Evolutionary conservation across 2,329 filamentous ascomycete genomes (phyloP), one percentile per base, ranked within the genome.

Genomic region (Fusarium neocosmosporiellum): DNA sequence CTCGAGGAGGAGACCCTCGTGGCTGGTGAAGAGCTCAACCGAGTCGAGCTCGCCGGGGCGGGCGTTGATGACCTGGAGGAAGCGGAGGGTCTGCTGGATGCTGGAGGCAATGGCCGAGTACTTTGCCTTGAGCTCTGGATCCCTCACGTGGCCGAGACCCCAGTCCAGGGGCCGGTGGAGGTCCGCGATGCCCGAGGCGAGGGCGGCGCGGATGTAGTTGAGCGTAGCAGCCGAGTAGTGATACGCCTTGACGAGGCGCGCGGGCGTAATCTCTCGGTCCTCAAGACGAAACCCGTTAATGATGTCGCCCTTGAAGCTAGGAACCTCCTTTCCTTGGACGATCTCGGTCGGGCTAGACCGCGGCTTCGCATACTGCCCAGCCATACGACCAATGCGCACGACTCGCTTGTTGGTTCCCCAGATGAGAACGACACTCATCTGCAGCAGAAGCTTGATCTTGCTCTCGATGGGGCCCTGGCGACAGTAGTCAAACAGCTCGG

Each of bases 401-500:
- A 99, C 95, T 7, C 94, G 93, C 84, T 91, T 91, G 83, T 88
- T 87, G 67, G 88, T 88, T 75, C 94, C 96, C 92, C 95, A 98
- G 81, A 98, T 95, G 68, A 99, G 87, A 1, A 99, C 94, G 76
- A 99, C 85, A 74, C 94, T 97, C 96, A 99, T 98, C 84, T 99
- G 96, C 67, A 99, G 86, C 33, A 99, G 88, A 29, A 99, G 89
- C 85, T 98, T 98, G 83, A 98, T 94, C 87, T 98, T 99, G 71
- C 94, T 93, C 84, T 98, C 95, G 76, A 99, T 98, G 73, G 93
- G 93, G 16, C 89, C 89, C 81, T 95, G 92, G 77, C 93, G 92
- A 83, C 96, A 99, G 86, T 99, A 99, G 82, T 96, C 94, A 79
- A 99, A 99, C 11, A 98, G 89, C 85, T 99, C 96, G 18, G 96